A percentile compares a stretch with the other conserved stretches of the same genome.
phyloP scores from a whole-genome alignment of 2,329 filamentous ascomycete genomes.

The Endocalyx cinctus region DNA sequence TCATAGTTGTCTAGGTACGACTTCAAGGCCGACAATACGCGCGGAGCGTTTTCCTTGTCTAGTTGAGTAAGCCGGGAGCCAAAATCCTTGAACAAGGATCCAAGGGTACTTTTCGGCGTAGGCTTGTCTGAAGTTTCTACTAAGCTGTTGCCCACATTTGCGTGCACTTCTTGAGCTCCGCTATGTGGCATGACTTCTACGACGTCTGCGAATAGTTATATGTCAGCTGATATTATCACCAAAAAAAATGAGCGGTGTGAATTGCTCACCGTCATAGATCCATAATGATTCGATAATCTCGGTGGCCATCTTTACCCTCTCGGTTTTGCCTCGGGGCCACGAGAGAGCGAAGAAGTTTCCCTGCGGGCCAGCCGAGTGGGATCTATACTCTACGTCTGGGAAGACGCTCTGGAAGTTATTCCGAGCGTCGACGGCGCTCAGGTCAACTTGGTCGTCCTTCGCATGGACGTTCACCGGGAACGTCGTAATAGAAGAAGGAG shows the following conservation, averaged over 20 bases:
- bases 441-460: conserved; percentile 13
- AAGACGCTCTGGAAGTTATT: conserved; percentile 14
- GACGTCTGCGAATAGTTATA: conserved; percentile 7
- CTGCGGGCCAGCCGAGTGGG: conserved; percentile 13
- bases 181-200: conserved; percentile 15
- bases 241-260: neutral
- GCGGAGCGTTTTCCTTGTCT: conserved; percentile 13
- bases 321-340: conserved; percentile 15
- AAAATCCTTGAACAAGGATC: conserved; percentile 13
- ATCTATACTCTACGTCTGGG: conserved; percentile 10
- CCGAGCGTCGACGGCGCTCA: conserved; percentile 13
- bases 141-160: conserved; percentile 11
- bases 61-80: conserved; percentile 11
- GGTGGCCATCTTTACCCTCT: conserved; percentile 14
- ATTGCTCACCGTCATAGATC: conserved; percentile 15
- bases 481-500: no score
- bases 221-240: conserved; percentile 1
- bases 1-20: conserved; percentile 17
- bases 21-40: conserved; percentile 12
- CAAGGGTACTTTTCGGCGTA: conserved; percentile 11
- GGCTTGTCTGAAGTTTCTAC: conserved; percentile 7
- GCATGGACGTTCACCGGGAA: conserved; percentile 15
- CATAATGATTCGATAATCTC: conserved; percentile 17
- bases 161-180: conserved; percentile 11
- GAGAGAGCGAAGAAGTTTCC: conserved; percentile 16